These are phyloP conservation scores for Chytriomyces confervae DNA, from an alignment of 192 early-diverging fungal species.

Conservation along the genomic window DNA sequence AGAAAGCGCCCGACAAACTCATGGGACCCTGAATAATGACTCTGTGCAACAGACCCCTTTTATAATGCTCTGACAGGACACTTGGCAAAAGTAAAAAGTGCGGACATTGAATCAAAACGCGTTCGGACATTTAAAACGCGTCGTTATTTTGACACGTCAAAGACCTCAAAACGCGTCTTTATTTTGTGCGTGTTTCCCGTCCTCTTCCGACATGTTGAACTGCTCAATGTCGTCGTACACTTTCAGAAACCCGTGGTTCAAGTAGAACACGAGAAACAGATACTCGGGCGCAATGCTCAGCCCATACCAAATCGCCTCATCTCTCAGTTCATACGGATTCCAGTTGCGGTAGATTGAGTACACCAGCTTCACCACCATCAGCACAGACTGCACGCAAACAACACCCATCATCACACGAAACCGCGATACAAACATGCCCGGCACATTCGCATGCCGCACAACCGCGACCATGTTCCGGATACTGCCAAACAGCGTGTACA, in stretches of 20 bases:
- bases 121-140: no score
- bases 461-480: constrained; percentile 5
- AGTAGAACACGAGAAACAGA: neutral
- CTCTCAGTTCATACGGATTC: constrained; percentile 14
- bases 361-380: constrained; percentile 27
- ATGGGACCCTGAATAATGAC: no score
- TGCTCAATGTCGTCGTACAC: constrained; percentile 15
- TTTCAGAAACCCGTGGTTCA: neutral
- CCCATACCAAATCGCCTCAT: constrained; percentile 12
- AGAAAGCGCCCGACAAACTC: no score
- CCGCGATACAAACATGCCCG: neutral
- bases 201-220: no score
- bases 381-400: constrained; percentile 10
- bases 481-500: constrained; percentile 15
- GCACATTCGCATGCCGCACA: neutral
- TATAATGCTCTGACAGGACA: no score
- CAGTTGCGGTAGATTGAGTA: constrained; percentile 17
- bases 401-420: neutral
- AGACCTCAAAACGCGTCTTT: no score
- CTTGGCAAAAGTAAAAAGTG: no score
- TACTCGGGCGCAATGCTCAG: constrained; percentile 19
- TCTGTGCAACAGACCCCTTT: no score
- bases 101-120: no score
- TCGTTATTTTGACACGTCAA: no score
- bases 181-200: no score